phyloP scores from a whole-genome alignment of 1,284 basidiomycete species.

The Rhodotorula sp. region DNA sequence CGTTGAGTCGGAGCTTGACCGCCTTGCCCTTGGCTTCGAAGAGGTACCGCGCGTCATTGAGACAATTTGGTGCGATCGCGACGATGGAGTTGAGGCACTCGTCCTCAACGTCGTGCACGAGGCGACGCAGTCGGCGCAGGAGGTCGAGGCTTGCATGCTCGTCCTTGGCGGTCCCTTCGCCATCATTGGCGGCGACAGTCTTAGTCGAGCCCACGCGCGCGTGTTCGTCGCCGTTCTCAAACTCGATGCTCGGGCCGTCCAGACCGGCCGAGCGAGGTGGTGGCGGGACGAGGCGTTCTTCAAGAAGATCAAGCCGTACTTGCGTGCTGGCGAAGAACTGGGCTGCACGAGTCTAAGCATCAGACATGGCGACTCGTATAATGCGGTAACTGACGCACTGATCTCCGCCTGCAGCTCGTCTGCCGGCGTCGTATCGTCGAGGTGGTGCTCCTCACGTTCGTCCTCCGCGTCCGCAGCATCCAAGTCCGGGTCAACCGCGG shows the following conservation, averaged over 20 bases:
- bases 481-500: conserved; percentile 30
- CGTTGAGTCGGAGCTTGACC: conserved; percentile 12
- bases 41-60: conserved; percentile 18
- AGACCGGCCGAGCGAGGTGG: not conserved
- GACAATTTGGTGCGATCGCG: not conserved
- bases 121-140: not conserved
- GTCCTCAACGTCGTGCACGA: not conserved
- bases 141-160: not conserved
- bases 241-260: not conserved
- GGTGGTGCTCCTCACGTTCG: not conserved
- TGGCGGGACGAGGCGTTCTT: not conserved
- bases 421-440: not conserved
- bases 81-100: not conserved
- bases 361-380: not conserved
- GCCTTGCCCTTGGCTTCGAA: conserved; percentile 16
- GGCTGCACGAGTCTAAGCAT: not conserved
- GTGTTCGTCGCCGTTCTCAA: not conserved
- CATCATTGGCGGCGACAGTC: conserved; percentile 10
- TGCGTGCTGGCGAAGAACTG: conserved; percentile 17
- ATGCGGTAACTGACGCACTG: not conserved
- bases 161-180: not conserved
- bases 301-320: not conserved
- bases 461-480: not conserved
- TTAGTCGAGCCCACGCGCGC: not conserved
- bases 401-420: conserved; percentile 19